Evolutionary conservation across 805 yeast species (phyloP).

Genomic region (Scheffersomyces ergatensis): DNA sequence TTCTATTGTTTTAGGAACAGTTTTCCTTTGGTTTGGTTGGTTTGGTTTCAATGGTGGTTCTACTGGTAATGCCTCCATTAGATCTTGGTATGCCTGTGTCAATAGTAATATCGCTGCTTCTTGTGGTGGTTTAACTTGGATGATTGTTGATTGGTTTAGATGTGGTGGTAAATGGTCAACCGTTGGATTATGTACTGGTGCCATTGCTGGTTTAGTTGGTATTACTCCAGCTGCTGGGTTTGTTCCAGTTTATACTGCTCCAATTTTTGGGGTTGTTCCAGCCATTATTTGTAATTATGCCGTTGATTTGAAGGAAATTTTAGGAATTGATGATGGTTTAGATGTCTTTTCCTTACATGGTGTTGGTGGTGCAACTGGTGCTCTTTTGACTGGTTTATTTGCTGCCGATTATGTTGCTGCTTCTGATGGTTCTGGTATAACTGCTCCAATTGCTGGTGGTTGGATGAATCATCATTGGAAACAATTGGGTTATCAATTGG

Average conservation of each 20-base stretch:
- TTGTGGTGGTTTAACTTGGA: constrained; percentile 90
- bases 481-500: constrained; percentile 87
- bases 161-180: constrained; percentile 89
- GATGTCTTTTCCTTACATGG: constrained; percentile 94
- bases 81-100: constrained; percentile 92
- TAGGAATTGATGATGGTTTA: constrained; percentile 89
- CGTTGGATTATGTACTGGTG: constrained; percentile 92
- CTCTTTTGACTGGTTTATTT: constrained; percentile 83
- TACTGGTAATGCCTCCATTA: constrained; percentile 87
- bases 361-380: constrained; percentile 87
- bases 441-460: constrained; percentile 62
- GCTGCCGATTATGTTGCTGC: constrained; percentile 90
- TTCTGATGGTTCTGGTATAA: constrained; percentile 60
- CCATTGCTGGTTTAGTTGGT: constrained; percentile 90
- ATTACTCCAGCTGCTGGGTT: constrained; percentile 97
- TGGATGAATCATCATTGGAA: constrained; percentile 81
- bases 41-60: constrained; percentile 99
- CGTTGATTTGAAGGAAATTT: constrained; percentile 68
- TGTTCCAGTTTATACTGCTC: constrained; percentile 88
- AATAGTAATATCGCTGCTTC: constrained; percentile 95
- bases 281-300: constrained; percentile 81
- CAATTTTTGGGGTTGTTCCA: constrained; percentile 78
- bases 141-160: constrained; percentile 85
- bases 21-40: constrained; percentile 98
- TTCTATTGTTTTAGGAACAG: constrained; percentile 87